These are phyloP conservation scores for Parastagonospora avenae DNA, from an alignment of 2,329 filamentous ascomycete genomes.

Conservation along the genomic window DNA sequence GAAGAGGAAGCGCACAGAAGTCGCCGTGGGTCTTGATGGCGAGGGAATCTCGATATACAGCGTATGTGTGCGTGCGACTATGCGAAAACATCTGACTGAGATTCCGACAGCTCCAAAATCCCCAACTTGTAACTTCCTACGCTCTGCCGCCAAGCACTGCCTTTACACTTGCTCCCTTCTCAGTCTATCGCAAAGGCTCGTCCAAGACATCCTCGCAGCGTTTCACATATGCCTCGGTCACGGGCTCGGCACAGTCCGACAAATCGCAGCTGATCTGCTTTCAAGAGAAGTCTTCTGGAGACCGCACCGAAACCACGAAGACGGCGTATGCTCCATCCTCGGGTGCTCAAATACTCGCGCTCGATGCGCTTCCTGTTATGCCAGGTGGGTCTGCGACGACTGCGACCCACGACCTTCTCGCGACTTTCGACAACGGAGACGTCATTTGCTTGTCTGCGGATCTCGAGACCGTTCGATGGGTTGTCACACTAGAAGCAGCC, in stretches of 20 bases:
- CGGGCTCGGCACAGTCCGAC: conserved; percentile 51
- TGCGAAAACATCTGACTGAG: conserved; percentile 17
- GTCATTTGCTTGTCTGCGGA: conserved; percentile 66
- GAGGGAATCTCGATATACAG: conserved; percentile 68
- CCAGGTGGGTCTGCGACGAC: conserved; percentile 18
- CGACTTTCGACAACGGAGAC: conserved; percentile 65
- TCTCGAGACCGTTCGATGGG: conserved; percentile 41
- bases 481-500: conserved; percentile 23
- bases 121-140: conserved; percentile 65
- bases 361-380: conserved; percentile 40
- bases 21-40: conserved; percentile 64
- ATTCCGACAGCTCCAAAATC: conserved; percentile 60
- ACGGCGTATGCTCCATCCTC: conserved; percentile 35
- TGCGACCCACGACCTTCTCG: conserved; percentile 56
- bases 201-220: conserved; percentile 54
- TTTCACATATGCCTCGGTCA: conserved; percentile 62
- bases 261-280: conserved; percentile 61
- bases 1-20: conserved; percentile 67
- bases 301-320: conserved; percentile 42
- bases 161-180: conserved; percentile 63
- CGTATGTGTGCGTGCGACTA: conserved; percentile 46
- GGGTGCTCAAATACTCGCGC: conserved; percentile 29
- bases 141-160: conserved; percentile 64
- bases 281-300: conserved; percentile 53
- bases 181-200: conserved; percentile 58